phyloP scores from a whole-genome alignment of 257 asterid genomes.

The Agastache rugosa region DNA sequence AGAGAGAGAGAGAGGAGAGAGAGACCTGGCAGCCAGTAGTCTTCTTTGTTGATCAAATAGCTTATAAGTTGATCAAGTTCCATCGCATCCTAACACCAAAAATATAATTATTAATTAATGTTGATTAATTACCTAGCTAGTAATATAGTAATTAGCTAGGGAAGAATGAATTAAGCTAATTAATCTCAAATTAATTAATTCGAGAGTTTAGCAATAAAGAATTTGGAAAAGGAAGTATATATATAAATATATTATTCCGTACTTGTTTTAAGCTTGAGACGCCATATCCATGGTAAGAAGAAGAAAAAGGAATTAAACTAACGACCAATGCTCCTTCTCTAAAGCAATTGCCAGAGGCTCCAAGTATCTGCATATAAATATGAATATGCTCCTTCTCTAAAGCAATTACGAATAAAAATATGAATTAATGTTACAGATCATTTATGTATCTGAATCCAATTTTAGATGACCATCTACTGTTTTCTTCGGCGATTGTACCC shows the following conservation, averaged over 20 bases:
- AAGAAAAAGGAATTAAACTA: slow-evolving; percentile 88
- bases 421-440: no score
- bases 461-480: no score
- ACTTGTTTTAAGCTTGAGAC: slow-evolving; percentile 94
- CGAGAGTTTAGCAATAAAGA: no score
- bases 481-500: no score
- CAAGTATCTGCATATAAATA: slow-evolving; percentile 72
- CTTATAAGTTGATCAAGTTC: slow-evolving; percentile 88
- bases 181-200: background rate
- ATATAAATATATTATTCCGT: slow-evolving; percentile 11
- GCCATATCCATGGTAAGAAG: slow-evolving; percentile 91
- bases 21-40: slow-evolving; percentile 93
- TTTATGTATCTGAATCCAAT: no score
- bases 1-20: background rate
- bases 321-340: slow-evolving; percentile 90
- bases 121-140: no score
- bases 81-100: slow-evolving; percentile 56
- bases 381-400: slow-evolving; percentile 81
- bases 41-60: slow-evolving; percentile 85
- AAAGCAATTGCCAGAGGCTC: slow-evolving; percentile 88
- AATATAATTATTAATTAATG: background rate
- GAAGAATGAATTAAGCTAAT: background rate
- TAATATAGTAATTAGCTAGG: no score
- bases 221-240: slow-evolving; percentile 9
- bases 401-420: slow-evolving; percentile 44